Percentiles rank a stretch among this genome's conserved stretches.
Evolutionary conservation across 2,329 filamentous ascomycete species (phyloP).

Genomic region (Verticillium klebahnii): DNA sequence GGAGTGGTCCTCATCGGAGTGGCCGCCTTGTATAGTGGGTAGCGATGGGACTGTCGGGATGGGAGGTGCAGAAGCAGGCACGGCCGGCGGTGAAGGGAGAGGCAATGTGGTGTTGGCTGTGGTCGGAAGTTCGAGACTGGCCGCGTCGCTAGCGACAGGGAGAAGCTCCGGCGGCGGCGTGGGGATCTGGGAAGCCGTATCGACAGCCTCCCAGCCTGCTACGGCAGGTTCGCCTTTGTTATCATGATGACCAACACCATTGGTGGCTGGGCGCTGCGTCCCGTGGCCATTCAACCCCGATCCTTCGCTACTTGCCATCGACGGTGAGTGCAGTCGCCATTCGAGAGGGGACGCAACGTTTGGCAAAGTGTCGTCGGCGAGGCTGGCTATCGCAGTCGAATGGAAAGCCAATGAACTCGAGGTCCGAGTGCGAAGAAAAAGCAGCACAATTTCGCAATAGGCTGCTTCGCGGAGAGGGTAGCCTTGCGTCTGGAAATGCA

Average conservation of each 20-base stretch:
- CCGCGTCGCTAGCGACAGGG: neutral
- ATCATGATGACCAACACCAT: neutral
- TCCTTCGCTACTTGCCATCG: constrained; percentile 1
- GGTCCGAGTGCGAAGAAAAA: neutral
- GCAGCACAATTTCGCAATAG: neutral
- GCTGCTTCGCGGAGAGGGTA: neutral
- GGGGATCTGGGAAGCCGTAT: constrained; percentile 3
- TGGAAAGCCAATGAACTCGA: neutral
- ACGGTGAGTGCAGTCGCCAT: constrained; percentile 7
- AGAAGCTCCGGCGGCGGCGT: constrained; percentile 3
- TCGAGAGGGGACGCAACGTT: neutral
- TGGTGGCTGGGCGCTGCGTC: neutral
- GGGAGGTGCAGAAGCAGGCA: neutral
- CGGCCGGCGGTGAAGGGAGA: neutral
- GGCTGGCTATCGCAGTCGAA: neutral
- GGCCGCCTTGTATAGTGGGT: constrained; percentile 10
- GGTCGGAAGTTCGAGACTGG: neutral
- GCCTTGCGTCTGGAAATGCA: neutral
- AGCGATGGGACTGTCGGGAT: constrained; percentile 11
- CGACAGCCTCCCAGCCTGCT: neutral
- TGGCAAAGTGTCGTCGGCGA: neutral
- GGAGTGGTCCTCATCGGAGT: constrained; percentile 12
- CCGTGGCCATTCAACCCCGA: neutral
- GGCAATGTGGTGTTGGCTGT: neutral
- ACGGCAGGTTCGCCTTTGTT: neutral